These are phyloP conservation scores for Cladosporium halotolerans DNA, from an alignment of 2,329 filamentous ascomycete species.

Conservation along the genomic window DNA sequence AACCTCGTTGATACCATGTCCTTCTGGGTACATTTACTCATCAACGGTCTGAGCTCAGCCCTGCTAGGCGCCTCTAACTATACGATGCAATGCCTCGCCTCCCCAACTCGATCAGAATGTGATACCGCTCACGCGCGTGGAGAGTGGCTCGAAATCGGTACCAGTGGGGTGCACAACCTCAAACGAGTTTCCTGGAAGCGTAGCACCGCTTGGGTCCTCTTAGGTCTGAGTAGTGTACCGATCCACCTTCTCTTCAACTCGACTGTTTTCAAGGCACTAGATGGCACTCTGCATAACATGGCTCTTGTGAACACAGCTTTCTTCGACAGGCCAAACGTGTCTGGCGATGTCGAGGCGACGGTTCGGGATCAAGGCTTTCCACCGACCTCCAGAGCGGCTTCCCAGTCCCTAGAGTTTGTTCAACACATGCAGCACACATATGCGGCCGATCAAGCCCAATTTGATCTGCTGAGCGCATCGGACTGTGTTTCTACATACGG, in stretches of 20 bases:
- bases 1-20: constrained; percentile 13
- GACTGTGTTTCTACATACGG: constrained; percentile 14
- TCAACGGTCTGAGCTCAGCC: constrained; percentile 43
- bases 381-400: not conserved
- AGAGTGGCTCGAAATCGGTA: constrained; percentile 41
- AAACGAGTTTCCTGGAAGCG: constrained; percentile 19
- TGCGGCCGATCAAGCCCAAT: not conserved
- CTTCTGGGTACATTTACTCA: constrained; percentile 35
- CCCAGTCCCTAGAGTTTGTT: not conserved
- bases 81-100: constrained; percentile 47
- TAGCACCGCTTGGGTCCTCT: constrained; percentile 18
- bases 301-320: not conserved
- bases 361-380: not conserved
- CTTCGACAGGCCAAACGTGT: not conserved
- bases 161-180: constrained; percentile 37
- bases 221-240: constrained; percentile 29
- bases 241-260: constrained; percentile 35
- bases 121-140: constrained; percentile 40
- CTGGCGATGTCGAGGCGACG: not conserved
- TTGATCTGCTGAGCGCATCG: constrained; percentile 12
- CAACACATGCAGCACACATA: not conserved
- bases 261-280: constrained; percentile 21
- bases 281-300: not conserved
- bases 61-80: constrained; percentile 45
- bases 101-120: constrained; percentile 46